Base-by-base conservation (phyloP, 2,329 filamentous ascomycete species). In the Fusarium agapanthi region DNA sequence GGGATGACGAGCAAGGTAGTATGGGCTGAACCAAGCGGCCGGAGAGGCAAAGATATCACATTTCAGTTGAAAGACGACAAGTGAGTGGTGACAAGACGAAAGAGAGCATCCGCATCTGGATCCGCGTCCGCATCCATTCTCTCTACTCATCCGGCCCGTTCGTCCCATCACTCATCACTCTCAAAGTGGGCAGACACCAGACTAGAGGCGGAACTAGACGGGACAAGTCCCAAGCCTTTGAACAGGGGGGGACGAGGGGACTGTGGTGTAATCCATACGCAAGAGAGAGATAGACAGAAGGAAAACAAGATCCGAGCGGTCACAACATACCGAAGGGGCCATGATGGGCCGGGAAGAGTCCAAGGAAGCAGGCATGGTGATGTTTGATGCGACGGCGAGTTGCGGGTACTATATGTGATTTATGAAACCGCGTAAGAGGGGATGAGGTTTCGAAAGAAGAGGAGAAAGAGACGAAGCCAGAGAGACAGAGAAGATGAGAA, bases 271-370 rank as follows among this genome's bases (percentile, higher is more conserved):
- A 28, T 38, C 34, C 24, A 26, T 28, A 38, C 34, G 57, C 56
- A 61, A 56, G 41, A 53, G 43, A 59, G 66, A 57, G 43, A 48
- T 35, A 44, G 41, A 50, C 30, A 50, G 22, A 50, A 53, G 40
- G 51, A 64, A 41, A 68, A 69, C 56, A 67, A 63, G 60, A 62
- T 61, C 71, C 71, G 54, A 65, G 69, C 67, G 69, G 67, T n/a
- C 56, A 53, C 69, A 69, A 88, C 88, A 61, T 88, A 90, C 88
- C 78, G 88, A 90, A 53, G 88, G 86, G 67, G 87, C 87, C 88
- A 90, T 89, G 80, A 90, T 90, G 76, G 88, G 88, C 79, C 88
- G 87, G 60, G 87, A 84, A 48, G 88, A 90, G 62, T 90, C 88
- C 65, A 90, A 77, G n/a, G 88, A 90, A 69, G 84, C 80, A 79